Conservation (phyloP, 176 grass and related monocot species). For the Bromus sterilis region DNA sequence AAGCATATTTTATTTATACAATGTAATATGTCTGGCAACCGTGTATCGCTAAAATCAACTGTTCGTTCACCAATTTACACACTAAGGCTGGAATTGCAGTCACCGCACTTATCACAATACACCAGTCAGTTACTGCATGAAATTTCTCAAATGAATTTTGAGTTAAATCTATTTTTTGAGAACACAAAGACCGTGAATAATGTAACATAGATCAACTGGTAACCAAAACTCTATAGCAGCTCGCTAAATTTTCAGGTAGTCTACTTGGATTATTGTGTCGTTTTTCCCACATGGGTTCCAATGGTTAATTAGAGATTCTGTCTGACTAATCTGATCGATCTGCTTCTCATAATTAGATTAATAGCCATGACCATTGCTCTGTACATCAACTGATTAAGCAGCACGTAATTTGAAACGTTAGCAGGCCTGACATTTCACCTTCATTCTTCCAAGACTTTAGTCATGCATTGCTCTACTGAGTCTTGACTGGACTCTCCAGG, state of each 20-base stretch:
- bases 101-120: too few species aligned
- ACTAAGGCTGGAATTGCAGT: too few species aligned
- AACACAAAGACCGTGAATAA: too few species aligned
- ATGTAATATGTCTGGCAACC: too few species aligned
- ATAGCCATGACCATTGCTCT: conserved; percentile 26
- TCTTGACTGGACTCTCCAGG: conserved; percentile 17
- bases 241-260: conserved; percentile 20
- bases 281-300: conserved; percentile 21
- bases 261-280: conserved; percentile 34
- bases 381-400: conserved; percentile 10
- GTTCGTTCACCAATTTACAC: too few species aligned
- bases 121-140: too few species aligned
- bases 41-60: too few species aligned
- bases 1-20: too few species aligned
- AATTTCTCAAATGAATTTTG: too few species aligned
- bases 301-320: conserved; percentile 33
- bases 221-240: too few species aligned
- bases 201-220: too few species aligned
- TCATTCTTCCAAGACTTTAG: conserved; percentile 22
- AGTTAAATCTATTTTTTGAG: too few species aligned
- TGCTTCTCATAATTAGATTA: conserved; percentile 25
- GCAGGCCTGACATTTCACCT: conserved; percentile 14
- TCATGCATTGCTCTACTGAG: conserved; percentile 13
- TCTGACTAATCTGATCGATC: conserved; percentile 24
- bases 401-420: conserved; percentile 21